Base-by-base conservation (phyloP, 108 stramenopile genomes). In the Skeletonema grethae region DNA sequence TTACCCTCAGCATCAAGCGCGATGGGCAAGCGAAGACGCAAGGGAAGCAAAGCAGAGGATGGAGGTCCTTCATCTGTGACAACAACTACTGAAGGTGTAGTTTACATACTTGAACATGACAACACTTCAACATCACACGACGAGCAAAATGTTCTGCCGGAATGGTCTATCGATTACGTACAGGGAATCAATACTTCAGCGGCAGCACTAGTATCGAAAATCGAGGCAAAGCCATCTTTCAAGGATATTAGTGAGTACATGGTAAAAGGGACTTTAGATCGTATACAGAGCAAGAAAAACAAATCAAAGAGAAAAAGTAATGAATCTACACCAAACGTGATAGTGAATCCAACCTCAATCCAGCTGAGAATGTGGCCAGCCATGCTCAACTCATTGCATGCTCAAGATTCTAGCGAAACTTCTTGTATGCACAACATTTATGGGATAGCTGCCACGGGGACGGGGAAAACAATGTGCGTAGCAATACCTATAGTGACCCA, bases 401-500 rank as follows among this genome's bases (percentile, higher is more conserved):
- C 41, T 20, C 31, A 67, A 38, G 34, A 25, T 15, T 55, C 34
- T 2, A 63, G 8, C 32, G 62, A 35, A 5, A 50, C 46, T 48
- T 24, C 16, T n/a, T 22, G 46, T 12, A 11, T 60, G 11, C 25
- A 55, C 11, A 87, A 89, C 72, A 25, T 86, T 57, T 66, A 89
- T 55, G 88, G 75, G 7, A 75, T 94, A 68, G 85, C 92, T 15
- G 84, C 87, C 7, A 99, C 99, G 0, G 99, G 98, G 12, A 90
- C 89, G 0, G 93, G 82, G 1, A 83, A 83, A 84, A 96, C 95
- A 16, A 57, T 96, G 46, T n/a, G 89, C 85, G 15, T 96, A 95
- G 69, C 93, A 31, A 29, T 96, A 13, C 93, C 95, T 12, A 73
- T 85, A 15, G 41, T 96, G 10, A 95, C 93, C 4, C n/a, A 73